Conservation (phyloP, 306 rosid species). For the Luffa acutangula region DNA sequence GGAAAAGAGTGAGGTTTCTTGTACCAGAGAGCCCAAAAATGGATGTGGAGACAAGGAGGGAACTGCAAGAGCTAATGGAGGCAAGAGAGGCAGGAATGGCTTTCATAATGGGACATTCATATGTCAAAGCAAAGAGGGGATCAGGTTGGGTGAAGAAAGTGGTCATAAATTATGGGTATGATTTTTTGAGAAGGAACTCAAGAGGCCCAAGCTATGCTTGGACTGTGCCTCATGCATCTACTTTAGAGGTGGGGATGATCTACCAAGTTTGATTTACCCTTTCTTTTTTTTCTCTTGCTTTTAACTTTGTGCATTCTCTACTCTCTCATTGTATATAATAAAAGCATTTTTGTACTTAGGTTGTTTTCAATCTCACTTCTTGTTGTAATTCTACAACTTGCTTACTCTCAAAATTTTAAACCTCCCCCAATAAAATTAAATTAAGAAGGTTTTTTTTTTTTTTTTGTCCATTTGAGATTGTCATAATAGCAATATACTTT, state of each 20-base stretch:
- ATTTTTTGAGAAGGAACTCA: conserved; percentile 85
- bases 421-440: background rate
- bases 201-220: conserved; percentile 83
- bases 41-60: conserved; percentile 40
- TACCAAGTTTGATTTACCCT: conserved; percentile 42
- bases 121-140: conserved; percentile 84
- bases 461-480: background rate
- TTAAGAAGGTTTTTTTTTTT: background rate
- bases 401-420: background rate
- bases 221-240: conserved; percentile 83
- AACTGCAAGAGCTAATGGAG: conserved; percentile 77
- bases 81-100: conserved; percentile 97
- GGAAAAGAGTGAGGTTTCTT: conserved; percentile 70
- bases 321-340: conserved; percentile 8
- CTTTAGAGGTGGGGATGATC: conserved; percentile 92
- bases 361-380: background rate
- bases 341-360: conserved; percentile 6
- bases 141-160: conserved; percentile 70
- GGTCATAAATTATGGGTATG: conserved; percentile 76
- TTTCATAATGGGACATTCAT: conserved; percentile 89
- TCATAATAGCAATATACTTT: background rate
- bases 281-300: conserved; percentile 13
- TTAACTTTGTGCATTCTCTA: conserved; percentile 5
- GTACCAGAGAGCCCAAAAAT: conserved; percentile 68
- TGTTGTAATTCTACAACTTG: background rate